A percentile compares a stretch with the other conserved stretches of the same genome.
Evolutionary conservation across 2,329 filamentous ascomycete genomes (phyloP).

Genomic region (Leptographium wingfieldii): DNA sequence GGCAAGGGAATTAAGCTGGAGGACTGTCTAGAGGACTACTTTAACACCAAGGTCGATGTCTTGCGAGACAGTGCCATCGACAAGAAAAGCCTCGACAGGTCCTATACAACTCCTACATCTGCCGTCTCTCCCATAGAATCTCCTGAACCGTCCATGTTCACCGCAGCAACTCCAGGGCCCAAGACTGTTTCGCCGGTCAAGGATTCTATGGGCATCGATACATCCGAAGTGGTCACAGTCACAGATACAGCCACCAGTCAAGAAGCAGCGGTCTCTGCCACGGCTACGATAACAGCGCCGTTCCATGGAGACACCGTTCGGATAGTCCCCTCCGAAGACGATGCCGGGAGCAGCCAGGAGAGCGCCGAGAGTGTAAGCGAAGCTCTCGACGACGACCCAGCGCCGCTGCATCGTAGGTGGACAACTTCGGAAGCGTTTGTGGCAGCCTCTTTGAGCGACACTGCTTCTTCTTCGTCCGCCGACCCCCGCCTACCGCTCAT

Average conservation of each 20-base stretch:
- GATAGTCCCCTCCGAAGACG: slow-evolving; percentile 17
- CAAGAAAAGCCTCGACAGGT: slow-evolving; percentile 25
- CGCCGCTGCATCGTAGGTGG: slow-evolving; percentile 23
- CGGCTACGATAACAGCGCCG: slow-evolving; percentile 8
- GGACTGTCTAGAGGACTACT: slow-evolving; percentile 85
- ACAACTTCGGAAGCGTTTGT: slow-evolving; percentile 14
- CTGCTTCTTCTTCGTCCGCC: slow-evolving; percentile 12
- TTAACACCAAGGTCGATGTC: slow-evolving; percentile 88
- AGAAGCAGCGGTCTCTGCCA: not conserved
- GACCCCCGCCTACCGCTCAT: slow-evolving; percentile 20
- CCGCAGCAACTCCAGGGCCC: not conserved
- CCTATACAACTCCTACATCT: not conserved
- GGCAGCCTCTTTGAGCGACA: not conserved
- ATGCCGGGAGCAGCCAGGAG: slow-evolving; percentile 4
- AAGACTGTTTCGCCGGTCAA: not conserved
- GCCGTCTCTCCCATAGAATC: slow-evolving; percentile 5
- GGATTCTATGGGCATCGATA: not conserved
- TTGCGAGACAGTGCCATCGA: slow-evolving; percentile 55
- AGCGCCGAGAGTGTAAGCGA: slow-evolving; percentile 1
- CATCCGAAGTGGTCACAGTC: not conserved
- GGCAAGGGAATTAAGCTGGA: slow-evolving; percentile 67
- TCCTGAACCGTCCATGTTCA: not conserved
- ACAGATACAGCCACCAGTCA: not conserved
- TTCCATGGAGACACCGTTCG: slow-evolving; percentile 21
- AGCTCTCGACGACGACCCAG: slow-evolving; percentile 9